phyloP scores from a whole-genome alignment of 768 basidiomycete genomes.

The Suillus alpinus region DNA sequence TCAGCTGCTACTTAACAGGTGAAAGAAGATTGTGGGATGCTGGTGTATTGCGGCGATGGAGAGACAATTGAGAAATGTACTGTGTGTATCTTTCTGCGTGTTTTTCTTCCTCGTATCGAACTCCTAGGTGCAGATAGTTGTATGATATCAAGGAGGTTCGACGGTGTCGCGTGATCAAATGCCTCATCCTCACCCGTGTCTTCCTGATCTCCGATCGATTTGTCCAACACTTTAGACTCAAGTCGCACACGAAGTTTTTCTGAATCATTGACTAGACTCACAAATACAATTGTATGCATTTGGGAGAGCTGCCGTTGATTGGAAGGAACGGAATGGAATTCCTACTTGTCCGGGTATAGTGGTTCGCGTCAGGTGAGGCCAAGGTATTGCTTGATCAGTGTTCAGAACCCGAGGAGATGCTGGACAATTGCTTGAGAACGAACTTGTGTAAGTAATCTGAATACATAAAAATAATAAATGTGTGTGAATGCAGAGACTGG shows the following conservation, averaged over 20 bases:
- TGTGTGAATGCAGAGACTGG: background rate
- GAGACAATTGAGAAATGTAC: background rate
- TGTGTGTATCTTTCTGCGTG: constrained; percentile 36
- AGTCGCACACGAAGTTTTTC: constrained; percentile 57
- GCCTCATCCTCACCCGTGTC: constrained; percentile 34
- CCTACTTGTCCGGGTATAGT: constrained; percentile 44
- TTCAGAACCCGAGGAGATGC: background rate
- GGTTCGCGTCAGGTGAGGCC: background rate
- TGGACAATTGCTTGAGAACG: background rate
- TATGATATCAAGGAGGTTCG: constrained; percentile 60
- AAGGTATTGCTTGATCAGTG: background rate
- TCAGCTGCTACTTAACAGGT: too few species aligned
- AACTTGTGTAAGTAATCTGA: background rate
- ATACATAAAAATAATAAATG: background rate
- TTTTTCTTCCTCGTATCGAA: constrained; percentile 41
- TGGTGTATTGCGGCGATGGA: background rate
- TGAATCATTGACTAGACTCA: constrained; percentile 54
- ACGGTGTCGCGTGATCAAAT: constrained; percentile 67
- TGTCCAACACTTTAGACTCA: constrained; percentile 23
- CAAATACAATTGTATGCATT: constrained; percentile 69
- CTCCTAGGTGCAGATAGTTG: constrained; percentile 29
- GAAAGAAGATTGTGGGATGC: too few species aligned
- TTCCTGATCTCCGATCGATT: constrained; percentile 11
- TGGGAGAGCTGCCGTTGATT: constrained; percentile 45
- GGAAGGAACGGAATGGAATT: constrained; percentile 73